Evolutionary conservation across 768 basidiomycete genomes (phyloP), one percentile per base, ranked within the genome.

Genomic region (Boletus subcaerulescens): DNA sequence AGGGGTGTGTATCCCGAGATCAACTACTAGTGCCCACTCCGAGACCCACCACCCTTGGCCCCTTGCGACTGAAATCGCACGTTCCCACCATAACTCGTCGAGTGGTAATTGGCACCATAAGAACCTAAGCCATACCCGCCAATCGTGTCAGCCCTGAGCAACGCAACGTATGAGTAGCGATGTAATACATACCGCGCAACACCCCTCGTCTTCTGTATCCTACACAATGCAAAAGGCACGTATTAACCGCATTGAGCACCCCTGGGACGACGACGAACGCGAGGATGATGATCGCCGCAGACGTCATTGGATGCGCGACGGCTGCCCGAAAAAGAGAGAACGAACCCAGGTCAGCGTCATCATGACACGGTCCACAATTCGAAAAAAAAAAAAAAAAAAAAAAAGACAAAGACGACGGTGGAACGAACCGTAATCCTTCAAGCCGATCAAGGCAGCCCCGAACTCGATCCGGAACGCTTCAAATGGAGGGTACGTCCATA

Each of bases 401-500:
- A n/a, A n/a, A n/a, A n/a, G n/a, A n/a, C n/a, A n/a, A n/a, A 18
- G 8, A n/a, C 38, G 38, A n/a, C 13, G 17, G 15, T 6, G 32
- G n/a, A 51, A 51, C 50, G 46, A 0, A 65, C 65, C 57, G 13
- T 62, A 62, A 5, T 55, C 44, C 42, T 11, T 20, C 49, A 60
- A 20, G 36, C 13, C 50, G 17, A 56, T 50, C 32, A 65, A 24
- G 41, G 55, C 57, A 0, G 53, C 52, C 1, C 24, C 32, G 5
- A 65, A 41, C 15, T 51, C 63, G 48, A 55, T 52, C 13, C 65
- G 55, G 20, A 65, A 65, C 26, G 52, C 13, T 26, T 67, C 63
- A 29, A 66, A 63, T 4, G 65, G 65, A 0, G 66, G 65, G 18
- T 44, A 65, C 0, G 60, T 56, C 63, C 65, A 68, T 0, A 40